phyloP scores from a whole-genome alignment of 495 filamentous ascomycete species.

The Chlorociboria aeruginascens region DNA sequence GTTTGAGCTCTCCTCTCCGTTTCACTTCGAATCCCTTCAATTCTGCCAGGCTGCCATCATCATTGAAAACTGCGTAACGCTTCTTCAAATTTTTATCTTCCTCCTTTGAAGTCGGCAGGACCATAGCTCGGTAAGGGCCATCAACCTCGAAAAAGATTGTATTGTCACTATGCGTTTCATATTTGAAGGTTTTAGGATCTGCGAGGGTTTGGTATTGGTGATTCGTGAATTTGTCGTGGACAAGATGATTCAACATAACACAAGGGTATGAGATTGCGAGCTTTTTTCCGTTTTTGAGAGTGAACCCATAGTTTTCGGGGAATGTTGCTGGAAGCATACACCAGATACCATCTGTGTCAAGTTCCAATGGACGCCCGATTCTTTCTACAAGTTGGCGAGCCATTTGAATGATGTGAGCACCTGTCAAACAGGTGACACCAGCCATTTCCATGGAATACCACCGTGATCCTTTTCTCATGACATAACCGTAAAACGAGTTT shows the following conservation, averaged over 20 bases:
- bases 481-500: slow-evolving; percentile 98
- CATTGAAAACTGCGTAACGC: slow-evolving; percentile 96
- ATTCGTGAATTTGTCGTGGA: slow-evolving; percentile 92
- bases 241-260: slow-evolving; percentile 98
- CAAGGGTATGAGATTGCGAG: slow-evolving; percentile 92
- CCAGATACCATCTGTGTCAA: slow-evolving; percentile 99
- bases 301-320: slow-evolving; percentile 94
- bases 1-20: slow-evolving; percentile 91
- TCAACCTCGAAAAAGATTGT: slow-evolving; percentile 99
- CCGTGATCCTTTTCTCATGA: slow-evolving; percentile 95
- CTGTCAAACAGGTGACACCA: slow-evolving; percentile 93
- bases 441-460: slow-evolving; percentile 99
- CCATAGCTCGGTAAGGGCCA: slow-evolving; percentile 94
- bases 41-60: slow-evolving; percentile 93
- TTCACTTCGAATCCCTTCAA: slow-evolving; percentile 98
- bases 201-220: slow-evolving; percentile 88
- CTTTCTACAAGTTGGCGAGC: slow-evolving; percentile 89
- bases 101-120: slow-evolving; percentile 93
- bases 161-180: slow-evolving; percentile 94
- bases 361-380: slow-evolving; percentile 83
- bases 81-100: slow-evolving; percentile 99
- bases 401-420: slow-evolving; percentile 95
- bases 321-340: slow-evolving; percentile 97
- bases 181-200: slow-evolving; percentile 69
- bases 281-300: slow-evolving; percentile 89